Percentiles rank a stretch among this genome's conserved stretches.
phyloP scores from a whole-genome alignment of 129 eudicot genomes.

The Centrapalus pauciflorus region DNA sequence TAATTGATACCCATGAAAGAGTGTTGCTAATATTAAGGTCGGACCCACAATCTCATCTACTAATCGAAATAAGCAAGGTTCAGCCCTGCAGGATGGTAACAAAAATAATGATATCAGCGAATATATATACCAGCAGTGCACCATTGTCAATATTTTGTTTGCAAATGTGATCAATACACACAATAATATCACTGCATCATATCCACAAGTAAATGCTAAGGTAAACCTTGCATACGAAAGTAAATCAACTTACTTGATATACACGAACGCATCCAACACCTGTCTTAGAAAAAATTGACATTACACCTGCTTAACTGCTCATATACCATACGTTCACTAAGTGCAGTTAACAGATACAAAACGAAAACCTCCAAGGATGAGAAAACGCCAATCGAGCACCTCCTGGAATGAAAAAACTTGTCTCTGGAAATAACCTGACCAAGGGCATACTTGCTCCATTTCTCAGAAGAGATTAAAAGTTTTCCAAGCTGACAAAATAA shows the following conservation, averaged over 20 bases:
- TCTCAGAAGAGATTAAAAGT: slow-evolving; percentile 38
- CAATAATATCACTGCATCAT: background rate
- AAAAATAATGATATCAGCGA: slow-evolving; percentile 15
- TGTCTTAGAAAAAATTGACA: slow-evolving; percentile 49
- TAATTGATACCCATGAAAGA: slow-evolving; percentile 36
- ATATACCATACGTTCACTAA: slow-evolving; percentile 50
- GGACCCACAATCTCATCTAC: slow-evolving; percentile 33
- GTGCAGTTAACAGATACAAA: slow-evolving; percentile 82
- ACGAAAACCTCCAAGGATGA: slow-evolving; percentile 61
- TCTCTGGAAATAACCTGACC: slow-evolving; percentile 61
- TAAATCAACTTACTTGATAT: slow-evolving; percentile 46
- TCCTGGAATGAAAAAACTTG: slow-evolving; percentile 60
- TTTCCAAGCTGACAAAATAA: slow-evolving; percentile 24
- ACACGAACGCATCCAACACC: slow-evolving; percentile 49
- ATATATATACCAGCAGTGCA: slow-evolving; percentile 26
- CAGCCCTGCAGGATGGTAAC: slow-evolving; percentile 36
- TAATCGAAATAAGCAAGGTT: slow-evolving; percentile 36
- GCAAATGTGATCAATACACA: slow-evolving; percentile 5
- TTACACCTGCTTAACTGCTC: slow-evolving; percentile 60
- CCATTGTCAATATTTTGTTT: slow-evolving; percentile 10
- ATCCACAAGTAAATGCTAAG: background rate
- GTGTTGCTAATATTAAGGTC: slow-evolving; percentile 24
- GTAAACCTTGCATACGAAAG: background rate
- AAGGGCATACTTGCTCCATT: slow-evolving; percentile 73
- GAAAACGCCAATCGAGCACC: slow-evolving; percentile 85